These are phyloP conservation scores for Venturia nashicola DNA, from an alignment of 2,329 filamentous ascomycete genomes.

Conservation along the genomic window DNA sequence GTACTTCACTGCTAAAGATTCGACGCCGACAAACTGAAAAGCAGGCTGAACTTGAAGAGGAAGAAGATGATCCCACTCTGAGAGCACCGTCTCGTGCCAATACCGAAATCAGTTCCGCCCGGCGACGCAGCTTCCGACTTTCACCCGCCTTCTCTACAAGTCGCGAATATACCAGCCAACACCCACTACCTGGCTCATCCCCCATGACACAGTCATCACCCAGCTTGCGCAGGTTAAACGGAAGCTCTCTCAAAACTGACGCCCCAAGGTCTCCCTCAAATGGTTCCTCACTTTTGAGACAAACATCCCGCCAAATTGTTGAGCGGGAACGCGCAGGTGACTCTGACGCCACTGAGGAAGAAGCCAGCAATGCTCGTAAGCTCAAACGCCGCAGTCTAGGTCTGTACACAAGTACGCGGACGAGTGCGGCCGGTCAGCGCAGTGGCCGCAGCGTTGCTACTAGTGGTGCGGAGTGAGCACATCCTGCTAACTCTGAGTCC, in stretches of 20 bases:
- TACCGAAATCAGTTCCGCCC: conserved; percentile 27
- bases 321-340: background rate
- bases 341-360: background rate
- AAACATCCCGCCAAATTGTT: background rate
- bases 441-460: background rate
- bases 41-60: conserved; percentile 12
- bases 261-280: background rate
- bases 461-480: background rate
- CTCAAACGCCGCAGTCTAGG: conserved; percentile 3
- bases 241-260: conserved; percentile 4
- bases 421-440: background rate
- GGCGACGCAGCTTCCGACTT: conserved; percentile 17
- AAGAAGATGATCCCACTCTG: conserved; percentile 26
- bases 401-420: conserved; percentile 5
- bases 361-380: background rate
- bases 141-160: conserved; percentile 9
- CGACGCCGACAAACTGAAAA: background rate
- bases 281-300: background rate
- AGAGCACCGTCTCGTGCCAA: conserved; percentile 36
- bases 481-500: background rate
- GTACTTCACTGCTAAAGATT: conserved; percentile 9
- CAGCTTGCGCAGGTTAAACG: background rate
- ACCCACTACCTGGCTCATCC: conserved; percentile 22
- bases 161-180: conserved; percentile 23
- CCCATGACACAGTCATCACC: background rate